These are phyloP conservation scores for Notholithocarpus densiflorus DNA, from an alignment of 306 rosid genomes.

Conservation along the genomic window DNA sequence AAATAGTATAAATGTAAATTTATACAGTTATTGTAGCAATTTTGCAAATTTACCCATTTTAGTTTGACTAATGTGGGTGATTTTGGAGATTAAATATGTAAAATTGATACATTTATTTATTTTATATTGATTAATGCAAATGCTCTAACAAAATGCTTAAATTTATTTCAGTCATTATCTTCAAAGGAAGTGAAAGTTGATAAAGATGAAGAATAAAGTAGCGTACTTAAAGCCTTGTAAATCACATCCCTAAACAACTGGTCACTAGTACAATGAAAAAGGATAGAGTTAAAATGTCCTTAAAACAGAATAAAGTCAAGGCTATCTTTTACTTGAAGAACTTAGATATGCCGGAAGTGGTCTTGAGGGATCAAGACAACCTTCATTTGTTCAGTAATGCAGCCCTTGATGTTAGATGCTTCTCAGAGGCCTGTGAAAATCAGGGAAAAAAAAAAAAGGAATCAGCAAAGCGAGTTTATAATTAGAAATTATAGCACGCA, in stretches of 20 bases:
- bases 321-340: slow-evolving; percentile 29
- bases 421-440: slow-evolving; percentile 59
- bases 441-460: background rate
- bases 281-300: slow-evolving; percentile 27
- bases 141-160: background rate
- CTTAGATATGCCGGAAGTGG: slow-evolving; percentile 28
- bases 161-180: slow-evolving; percentile 12
- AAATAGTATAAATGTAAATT: no score
- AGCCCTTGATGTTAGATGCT: slow-evolving; percentile 68
- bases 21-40: accelerated
- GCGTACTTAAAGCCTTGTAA: slow-evolving; percentile 31
- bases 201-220: slow-evolving; percentile 24
- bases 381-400: slow-evolving; percentile 66
- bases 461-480: background rate
- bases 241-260: slow-evolving; percentile 23
- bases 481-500: no score
- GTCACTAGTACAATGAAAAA: slow-evolving; percentile 30
- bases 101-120: no score
- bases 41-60: no score
- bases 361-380: slow-evolving; percentile 17
- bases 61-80: no score
- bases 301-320: slow-evolving; percentile 31
- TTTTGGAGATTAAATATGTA: no score
- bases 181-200: background rate
- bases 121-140: no score